phyloP scores from a whole-genome alignment of 169 alveolate species.

The Babesia ovata region DNA sequence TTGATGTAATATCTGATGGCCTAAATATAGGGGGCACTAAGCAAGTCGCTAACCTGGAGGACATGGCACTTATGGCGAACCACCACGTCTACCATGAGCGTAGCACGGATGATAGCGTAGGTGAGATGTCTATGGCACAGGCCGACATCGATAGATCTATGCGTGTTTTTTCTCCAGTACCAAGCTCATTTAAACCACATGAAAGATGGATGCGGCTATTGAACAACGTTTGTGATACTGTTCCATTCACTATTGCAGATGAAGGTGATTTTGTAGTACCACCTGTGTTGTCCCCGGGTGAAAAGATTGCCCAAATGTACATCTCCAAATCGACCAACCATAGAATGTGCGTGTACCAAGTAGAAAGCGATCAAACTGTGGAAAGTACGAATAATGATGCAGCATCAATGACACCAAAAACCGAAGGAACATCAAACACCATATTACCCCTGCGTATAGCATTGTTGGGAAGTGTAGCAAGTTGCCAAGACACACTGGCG shows the following conservation, averaged over 20 bases:
- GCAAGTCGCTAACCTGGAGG: conserved; percentile 20
- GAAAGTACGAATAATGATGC: not conserved
- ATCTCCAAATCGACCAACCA: conserved; percentile 18
- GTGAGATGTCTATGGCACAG: not conserved
- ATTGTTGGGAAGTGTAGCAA: conserved; percentile 51
- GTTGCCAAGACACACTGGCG: conserved; percentile 27
- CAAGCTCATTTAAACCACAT: conserved; percentile 34
- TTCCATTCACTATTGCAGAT: conserved; percentile 36
- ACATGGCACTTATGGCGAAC: conserved; percentile 42
- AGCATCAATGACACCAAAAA: not conserved
- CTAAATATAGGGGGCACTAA: conserved; percentile 3
- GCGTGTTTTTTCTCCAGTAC: conserved; percentile 37
- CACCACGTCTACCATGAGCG: conserved; percentile 6
- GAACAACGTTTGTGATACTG: conserved; percentile 37
- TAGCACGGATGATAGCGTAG: not conserved
- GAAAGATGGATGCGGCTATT: conserved; percentile 54
- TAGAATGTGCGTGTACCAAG: not conserved
- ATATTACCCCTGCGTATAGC: conserved; percentile 38
- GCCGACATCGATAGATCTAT: conserved; percentile 55
- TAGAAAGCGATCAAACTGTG: no score
- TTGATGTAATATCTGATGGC: conserved; percentile 6
- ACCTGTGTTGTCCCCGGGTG: conserved; percentile 52
- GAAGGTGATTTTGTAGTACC: conserved; percentile 46
- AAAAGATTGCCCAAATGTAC: conserved; percentile 46
- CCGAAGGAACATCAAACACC: not conserved